These are phyloP conservation scores for Pisolithus tinctorius DNA, from an alignment of 768 basidiomycete species.

Conservation along the genomic window DNA sequence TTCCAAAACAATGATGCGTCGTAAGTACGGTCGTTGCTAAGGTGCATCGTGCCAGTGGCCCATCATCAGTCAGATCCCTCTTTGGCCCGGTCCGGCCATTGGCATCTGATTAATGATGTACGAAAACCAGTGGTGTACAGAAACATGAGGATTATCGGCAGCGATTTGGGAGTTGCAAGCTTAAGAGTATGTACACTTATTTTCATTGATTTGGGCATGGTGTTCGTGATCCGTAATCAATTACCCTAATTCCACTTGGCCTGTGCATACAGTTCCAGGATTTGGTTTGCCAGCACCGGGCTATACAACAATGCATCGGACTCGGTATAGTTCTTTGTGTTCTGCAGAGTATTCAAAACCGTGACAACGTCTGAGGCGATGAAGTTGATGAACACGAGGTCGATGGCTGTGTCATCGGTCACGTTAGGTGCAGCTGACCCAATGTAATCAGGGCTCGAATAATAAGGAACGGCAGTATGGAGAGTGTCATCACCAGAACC, in stretches of 20 bases:
- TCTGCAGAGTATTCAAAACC: constrained; percentile 54
- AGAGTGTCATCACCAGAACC: constrained; percentile 68
- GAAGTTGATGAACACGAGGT: constrained; percentile 74
- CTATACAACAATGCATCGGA: constrained; percentile 53
- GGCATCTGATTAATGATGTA: no score
- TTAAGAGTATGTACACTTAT: no score
- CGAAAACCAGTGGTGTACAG: no score
- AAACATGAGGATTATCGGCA: no score
- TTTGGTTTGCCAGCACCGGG: constrained; percentile 31
- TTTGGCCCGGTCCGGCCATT: no score
- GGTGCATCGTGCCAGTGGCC: no score
- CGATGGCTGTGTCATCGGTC: constrained; percentile 45
- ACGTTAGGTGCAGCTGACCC: constrained; percentile 48
- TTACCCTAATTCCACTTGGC: background rate
- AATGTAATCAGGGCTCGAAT: constrained; percentile 50
- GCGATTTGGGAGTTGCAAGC: no score
- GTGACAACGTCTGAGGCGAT: constrained; percentile 45
- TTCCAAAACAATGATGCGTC: no score
- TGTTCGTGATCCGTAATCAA: no score
- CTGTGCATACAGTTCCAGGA: background rate
- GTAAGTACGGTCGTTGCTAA: no score
- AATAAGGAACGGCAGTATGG: constrained; percentile 57
- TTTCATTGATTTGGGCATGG: no score
- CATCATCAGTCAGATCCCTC: no score
- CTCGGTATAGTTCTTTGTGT: constrained; percentile 38